Percentiles rank a stretch among this genome's conserved stretches.
Conservation (phyloP, 2,329 filamentous ascomycete species). For the Blumeria graminis region DNA sequence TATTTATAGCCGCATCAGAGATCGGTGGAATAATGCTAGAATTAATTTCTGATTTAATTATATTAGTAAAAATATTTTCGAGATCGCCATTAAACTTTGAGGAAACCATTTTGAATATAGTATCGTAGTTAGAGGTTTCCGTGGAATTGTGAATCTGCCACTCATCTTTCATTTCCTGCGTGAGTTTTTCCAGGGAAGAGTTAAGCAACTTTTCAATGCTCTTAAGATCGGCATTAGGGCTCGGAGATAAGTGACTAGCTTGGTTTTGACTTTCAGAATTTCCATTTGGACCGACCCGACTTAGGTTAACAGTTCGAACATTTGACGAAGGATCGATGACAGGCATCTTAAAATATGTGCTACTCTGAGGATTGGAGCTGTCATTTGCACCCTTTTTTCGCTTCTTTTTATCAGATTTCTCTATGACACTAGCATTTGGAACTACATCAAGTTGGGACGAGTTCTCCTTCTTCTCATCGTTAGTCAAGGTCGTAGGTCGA, state of each 20-base stretch:
- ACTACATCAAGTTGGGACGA: conserved; percentile 9
- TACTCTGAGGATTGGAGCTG: conserved; percentile 6
- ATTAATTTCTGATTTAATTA: conserved; percentile 38
- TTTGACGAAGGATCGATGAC: conserved; percentile 14
- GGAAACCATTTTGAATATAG: conserved; percentile 42
- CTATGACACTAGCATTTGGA: conserved; percentile 15
- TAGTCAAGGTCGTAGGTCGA: too few relatives aligned
- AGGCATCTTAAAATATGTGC: conserved; percentile 11
- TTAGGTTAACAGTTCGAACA: conserved; percentile 9
- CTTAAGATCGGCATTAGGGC: conserved; percentile 21
- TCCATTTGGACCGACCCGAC: conserved; percentile 7
- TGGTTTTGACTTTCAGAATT: conserved; percentile 4
- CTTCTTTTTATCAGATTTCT: conserved; percentile 42
- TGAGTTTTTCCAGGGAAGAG: conserved; percentile 33
- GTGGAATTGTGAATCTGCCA: conserved; percentile 37
- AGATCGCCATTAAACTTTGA: conserved; percentile 46
- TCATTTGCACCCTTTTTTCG: conserved; percentile 39
- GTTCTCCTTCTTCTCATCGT: conserved; percentile 1
- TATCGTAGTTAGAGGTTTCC: conserved; percentile 40
- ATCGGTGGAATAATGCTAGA: conserved; percentile 56
- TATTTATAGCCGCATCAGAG: conserved; percentile 37
- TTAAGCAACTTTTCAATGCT: conserved; percentile 26
- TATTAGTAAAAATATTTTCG: conserved; percentile 22
- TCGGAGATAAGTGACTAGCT: conserved; percentile 9
- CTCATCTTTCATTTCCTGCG: conserved; percentile 42